phyloP scores from a whole-genome alignment of 2,329 filamentous ascomycete species.

The Curvularia sp. region DNA sequence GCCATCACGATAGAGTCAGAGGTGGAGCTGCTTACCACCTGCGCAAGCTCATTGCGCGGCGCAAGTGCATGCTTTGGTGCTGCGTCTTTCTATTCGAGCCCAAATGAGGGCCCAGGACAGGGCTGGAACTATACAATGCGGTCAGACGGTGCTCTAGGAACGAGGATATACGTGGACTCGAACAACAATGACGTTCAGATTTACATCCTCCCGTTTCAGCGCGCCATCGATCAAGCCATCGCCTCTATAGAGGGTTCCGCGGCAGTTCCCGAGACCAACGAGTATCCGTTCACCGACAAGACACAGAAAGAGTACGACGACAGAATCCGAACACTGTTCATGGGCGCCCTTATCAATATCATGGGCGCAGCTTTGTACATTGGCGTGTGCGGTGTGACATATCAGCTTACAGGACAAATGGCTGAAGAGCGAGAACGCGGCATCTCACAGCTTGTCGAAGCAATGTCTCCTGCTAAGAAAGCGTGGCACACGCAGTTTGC shows the following conservation, averaged over 20 bases:
- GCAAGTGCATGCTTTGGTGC: slow-evolving; percentile 76
- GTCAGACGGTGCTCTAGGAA: slow-evolving; percentile 73
- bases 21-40: slow-evolving; percentile 66
- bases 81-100: slow-evolving; percentile 77
- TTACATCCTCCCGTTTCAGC: slow-evolving; percentile 80
- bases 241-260: slow-evolving; percentile 59
- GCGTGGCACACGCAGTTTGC: slow-evolving; percentile 80
- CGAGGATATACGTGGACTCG: slow-evolving; percentile 68
- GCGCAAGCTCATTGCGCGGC: slow-evolving; percentile 64
- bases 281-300: slow-evolving; percentile 78
- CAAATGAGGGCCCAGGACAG: slow-evolving; percentile 68
- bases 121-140: slow-evolving; percentile 88
- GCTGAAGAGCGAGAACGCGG: slow-evolving; percentile 85
- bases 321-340: slow-evolving; percentile 72
- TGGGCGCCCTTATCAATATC: slow-evolving; percentile 75
- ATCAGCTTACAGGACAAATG: slow-evolving; percentile 85
- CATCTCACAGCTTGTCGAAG: slow-evolving; percentile 87
- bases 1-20: slow-evolving; percentile 63
- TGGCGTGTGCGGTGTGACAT: slow-evolving; percentile 79
- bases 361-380: slow-evolving; percentile 81
- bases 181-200: slow-evolving; percentile 76
- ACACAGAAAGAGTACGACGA: slow-evolving; percentile 71
- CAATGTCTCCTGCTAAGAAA: slow-evolving; percentile 82
- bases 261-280: slow-evolving; percentile 54
- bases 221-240: slow-evolving; percentile 78